Base-by-base conservation (phyloP, 345 rosid genomes). In the Draba incana region DNA sequence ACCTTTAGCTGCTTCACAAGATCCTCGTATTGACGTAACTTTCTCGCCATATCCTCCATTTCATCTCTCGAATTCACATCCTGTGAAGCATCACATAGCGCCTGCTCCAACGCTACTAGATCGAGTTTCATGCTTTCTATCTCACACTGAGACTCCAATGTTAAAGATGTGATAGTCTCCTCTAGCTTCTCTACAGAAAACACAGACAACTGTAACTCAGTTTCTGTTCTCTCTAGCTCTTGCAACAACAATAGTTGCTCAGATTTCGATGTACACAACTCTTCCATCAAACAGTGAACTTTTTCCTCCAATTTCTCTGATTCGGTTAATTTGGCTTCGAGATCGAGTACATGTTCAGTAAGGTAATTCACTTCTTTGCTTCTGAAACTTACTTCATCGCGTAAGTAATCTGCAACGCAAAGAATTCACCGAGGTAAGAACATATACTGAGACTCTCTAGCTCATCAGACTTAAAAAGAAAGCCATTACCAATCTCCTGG, bases 101-200 rank as follows among this genome's bases (percentile, higher is more conserved):
- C 71, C 61, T 81, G 84, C 79, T 86, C 92, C 72, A 83, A 70
- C 44, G 84, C 71, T 75, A 64, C 79, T 62, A 81, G 56, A 63
- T 90, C 94, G n/a, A 90, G 86, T 78, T 80, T 87, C 85, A 88
- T 72, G 67, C 90, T 84, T 77, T 84, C 94, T 66, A 86, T 84
- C 72, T 88, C 94, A 75, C 88, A 86, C 66, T 87, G 94, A 0
- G 87, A 87, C 62, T 83, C 88, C 48, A 88, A 69, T 38, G 83
- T 74, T 38, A 76, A 64, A 44, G 78, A 81, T 66, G 88, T 81
- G 63, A 81, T 50, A 5, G 86, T 81, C 64, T 84, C 84, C 82
- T 90, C 92, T 59, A 90, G 82, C 76, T 86, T 88, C 82, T 83
- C 83, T 38, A 80, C 70, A 66, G 70, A 74, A 53, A 70, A 71